Percentiles rank a stretch among this genome's conserved stretches.
Conservation (phyloP, 768 basidiomycete genomes). For the Erythrobasidium yunnanense region DNA sequence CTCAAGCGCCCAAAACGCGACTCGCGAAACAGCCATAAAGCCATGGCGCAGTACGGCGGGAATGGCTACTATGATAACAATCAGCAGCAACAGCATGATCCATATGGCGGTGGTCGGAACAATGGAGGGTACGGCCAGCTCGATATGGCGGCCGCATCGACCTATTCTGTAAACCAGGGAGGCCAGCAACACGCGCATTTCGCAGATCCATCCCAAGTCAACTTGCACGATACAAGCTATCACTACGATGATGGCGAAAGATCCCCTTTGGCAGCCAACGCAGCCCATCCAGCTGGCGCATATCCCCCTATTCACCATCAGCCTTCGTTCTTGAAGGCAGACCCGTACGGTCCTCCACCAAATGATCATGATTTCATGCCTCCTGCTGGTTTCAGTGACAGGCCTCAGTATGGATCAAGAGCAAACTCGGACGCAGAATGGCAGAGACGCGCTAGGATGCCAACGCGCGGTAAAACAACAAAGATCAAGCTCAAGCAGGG, state of each 20-base stretch:
- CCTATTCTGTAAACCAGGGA: conserved; percentile 1
- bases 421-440: conserved; percentile 25
- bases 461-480: conserved; percentile 49
- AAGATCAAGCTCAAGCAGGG: conserved; percentile 62
- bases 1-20: conserved; percentile 69
- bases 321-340: background rate
- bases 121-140: background rate
- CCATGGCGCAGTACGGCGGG: background rate
- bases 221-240: too few relatives aligned
- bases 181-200: background rate
- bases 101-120: background rate
- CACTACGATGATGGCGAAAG: conserved; percentile 17
- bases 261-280: conserved; percentile 10
- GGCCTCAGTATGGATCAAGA: background rate
- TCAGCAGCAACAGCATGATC: background rate
- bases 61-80: background rate
- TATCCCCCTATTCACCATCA: background rate
- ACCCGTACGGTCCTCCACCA: background rate
- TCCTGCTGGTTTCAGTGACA: background rate
- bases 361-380: background rate
- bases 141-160: background rate
- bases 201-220: background rate
- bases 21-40: conserved; percentile 7
- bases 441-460: conserved; percentile 17
- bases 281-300: background rate